A percentile compares a stretch with the other conserved stretches of the same genome.
phyloP scores from a whole-genome alignment of 2,329 filamentous ascomycete species.

The Stemphylium vesicarium region DNA sequence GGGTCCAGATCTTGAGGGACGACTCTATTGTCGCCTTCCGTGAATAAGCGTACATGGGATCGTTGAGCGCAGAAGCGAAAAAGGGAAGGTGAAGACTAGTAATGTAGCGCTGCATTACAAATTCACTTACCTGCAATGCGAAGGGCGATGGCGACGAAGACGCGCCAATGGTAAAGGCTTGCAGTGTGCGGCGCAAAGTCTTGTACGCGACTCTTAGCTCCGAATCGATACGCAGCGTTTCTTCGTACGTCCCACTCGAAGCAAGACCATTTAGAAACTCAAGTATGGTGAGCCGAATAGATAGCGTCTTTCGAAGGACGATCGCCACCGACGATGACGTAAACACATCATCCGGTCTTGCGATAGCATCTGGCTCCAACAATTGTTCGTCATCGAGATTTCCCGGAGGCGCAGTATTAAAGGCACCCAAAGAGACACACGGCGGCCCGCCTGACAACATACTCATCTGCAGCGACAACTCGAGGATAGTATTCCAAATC shows the following conservation, averaged over 20 bases:
- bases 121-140: slow-evolving; percentile 29
- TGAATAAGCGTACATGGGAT: slow-evolving; percentile 35
- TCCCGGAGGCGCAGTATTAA: slow-evolving; percentile 45
- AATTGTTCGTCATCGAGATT: slow-evolving; percentile 54
- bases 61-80: slow-evolving; percentile 25
- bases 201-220: slow-evolving; percentile 30
- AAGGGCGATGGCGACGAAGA: slow-evolving; percentile 13
- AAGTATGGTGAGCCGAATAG: slow-evolving; percentile 46
- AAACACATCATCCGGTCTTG: slow-evolving; percentile 34
- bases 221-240: slow-evolving; percentile 35
- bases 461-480: slow-evolving; percentile 48
- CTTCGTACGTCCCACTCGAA: slow-evolving; percentile 32
- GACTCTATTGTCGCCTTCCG: slow-evolving; percentile 35
- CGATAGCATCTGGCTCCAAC: slow-evolving; percentile 27
- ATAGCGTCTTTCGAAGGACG: slow-evolving; percentile 47
- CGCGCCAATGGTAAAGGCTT: slow-evolving; percentile 7
- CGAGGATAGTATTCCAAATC: slow-evolving; percentile 46
- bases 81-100: slow-evolving; percentile 35
- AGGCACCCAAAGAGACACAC: slow-evolving; percentile 45
- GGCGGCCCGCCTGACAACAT: slow-evolving; percentile 47
- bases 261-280: slow-evolving; percentile 39
- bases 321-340: slow-evolving; percentile 48
- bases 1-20: slow-evolving; percentile 36
- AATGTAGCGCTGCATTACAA: slow-evolving; percentile 38
- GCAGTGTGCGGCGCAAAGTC: slow-evolving; percentile 23